Evolutionary conservation across 1,284 basidiomycete species (phyloP), one percentile per base, ranked within the genome.

Genomic region (Puccinia coronata): DNA sequence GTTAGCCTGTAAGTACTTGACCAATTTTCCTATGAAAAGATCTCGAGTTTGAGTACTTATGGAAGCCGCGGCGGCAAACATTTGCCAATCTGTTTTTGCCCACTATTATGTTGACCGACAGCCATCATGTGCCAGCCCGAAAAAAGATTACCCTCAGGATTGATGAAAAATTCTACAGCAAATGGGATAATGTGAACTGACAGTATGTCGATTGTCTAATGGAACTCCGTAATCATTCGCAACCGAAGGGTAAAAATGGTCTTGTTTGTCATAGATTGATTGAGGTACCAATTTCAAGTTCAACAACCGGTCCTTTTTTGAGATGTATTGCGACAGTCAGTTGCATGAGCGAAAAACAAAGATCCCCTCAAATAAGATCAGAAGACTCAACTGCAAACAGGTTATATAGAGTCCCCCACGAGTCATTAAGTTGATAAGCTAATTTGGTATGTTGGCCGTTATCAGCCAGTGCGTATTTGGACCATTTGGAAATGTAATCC

Each of bases 351-450:
- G 28, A 12, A 53, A 53, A 72, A 73, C 0, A 16, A 72, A 51
- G 43, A 47, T 14, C 12, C 2, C 43, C 43, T 47, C 43, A 25
- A 84, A 83, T 73, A 85, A 53, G 36, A 16, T 28, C 28, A 36
- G 34, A 36, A 51, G 25, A 31, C 85, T 83, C 65, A 76, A 85
- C 85, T 69, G 80, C 83, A 43, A 84, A 82, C 31, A 85, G 74
- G 76, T 86, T 86, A 82, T 86, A 87, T 28, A 87, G 82, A 1
- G 85, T 85, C 4, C 86, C 86, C 85, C 85, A 86, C 6, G 84
- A 85, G 14, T 83, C 76, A n/a, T 86, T 84, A 55, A 84, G 83
- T 79, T 86, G 86, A 82, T 87, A 87, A 6, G 84, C 82, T 5
- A 87, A 84, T 82, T 86, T 87, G 67, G 84, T 85, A 83, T 87